Evolutionary conservation across 305 asterid genomes (phyloP), one percentile per base, ranked within the genome.

Genomic region (Fraxinus velutina): DNA sequence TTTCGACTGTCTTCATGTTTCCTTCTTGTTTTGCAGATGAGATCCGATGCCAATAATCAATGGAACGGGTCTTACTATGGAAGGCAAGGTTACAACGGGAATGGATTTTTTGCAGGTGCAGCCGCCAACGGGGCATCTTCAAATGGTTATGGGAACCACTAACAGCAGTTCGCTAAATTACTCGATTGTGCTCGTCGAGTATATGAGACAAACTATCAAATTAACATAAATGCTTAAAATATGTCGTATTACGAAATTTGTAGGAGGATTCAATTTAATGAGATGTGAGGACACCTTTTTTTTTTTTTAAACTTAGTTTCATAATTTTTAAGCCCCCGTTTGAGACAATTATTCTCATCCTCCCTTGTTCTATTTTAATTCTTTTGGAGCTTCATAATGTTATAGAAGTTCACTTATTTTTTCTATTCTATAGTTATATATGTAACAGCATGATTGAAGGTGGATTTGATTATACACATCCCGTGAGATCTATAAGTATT

Each of bases 11-110:
- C 30, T 79, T 83, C 33, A 6, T 24, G 7, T 29, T 15, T 66
- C 66, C 9, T 7, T 78, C 71, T n/a, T 73, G 10, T 84, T 80
- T 84, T 44, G 85, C 91, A 88, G 90, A 83, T 84, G 81, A 89
- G 93, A 83, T 33, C 36, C 68, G 92, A 90, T 74, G 79, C 52
- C 21, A 87, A 85, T 9, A 84, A 87, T 71, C 90, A 91, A 66
- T 87, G 93, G 93, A 91, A 91, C 1, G 94, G 93, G 68, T 86
- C 86, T 55, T 88, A 86, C 85, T 83, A 94, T 47, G 93, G 90
- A 78, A 87, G 93, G 88, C 97, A 93, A 83, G 90, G 86, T 17
- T 87, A 90, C 88, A 91, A 86, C 34, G 93, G 98, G 10, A 89
- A 91, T 57, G 95, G 92, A 85, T 89, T 92, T 79, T 86, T 79